Evolutionary conservation across 148 eudicot species (phyloP).

Genomic region (Limonium bicolor): DNA sequence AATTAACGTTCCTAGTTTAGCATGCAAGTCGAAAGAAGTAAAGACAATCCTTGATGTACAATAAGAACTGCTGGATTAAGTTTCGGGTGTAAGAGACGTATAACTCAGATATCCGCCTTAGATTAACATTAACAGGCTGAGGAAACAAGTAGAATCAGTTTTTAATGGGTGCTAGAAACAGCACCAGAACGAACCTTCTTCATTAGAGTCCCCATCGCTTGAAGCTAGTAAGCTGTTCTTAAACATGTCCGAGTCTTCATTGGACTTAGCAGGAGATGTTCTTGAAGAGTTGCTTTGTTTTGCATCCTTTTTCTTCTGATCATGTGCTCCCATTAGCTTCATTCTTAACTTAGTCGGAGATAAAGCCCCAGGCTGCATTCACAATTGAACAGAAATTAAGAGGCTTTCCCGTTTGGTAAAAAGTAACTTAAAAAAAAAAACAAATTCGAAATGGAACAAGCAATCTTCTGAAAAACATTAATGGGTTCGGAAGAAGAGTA

Average conservation of each 20-base stretch:
- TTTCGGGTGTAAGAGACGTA: too few relatives aligned
- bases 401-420: neutral
- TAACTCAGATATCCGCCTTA: neutral
- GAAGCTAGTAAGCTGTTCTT: slow-evolving; percentile 54
- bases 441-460: too few relatives aligned
- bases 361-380: slow-evolving; percentile 45
- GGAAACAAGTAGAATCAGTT: neutral
- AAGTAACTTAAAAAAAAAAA: neutral
- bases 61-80: too few relatives aligned
- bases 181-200: slow-evolving; percentile 42
- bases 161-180: too few relatives aligned
- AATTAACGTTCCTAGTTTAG: neutral
- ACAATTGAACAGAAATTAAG: neutral
- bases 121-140: neutral
- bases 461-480: too few relatives aligned
- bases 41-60: too few relatives aligned
- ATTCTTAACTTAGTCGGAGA: slow-evolving; percentile 93
- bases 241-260: slow-evolving; percentile 47
- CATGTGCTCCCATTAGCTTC: slow-evolving; percentile 60
- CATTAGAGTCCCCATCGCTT: slow-evolving; percentile 29
- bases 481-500: too few relatives aligned
- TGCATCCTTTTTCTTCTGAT: slow-evolving; percentile 58
- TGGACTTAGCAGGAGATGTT: slow-evolving; percentile 67
- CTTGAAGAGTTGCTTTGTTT: slow-evolving; percentile 63
- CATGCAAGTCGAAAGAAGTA: neutral